phyloP scores from a whole-genome alignment of 2,329 filamentous ascomycete species.

The Clonostachys byssicola region DNA sequence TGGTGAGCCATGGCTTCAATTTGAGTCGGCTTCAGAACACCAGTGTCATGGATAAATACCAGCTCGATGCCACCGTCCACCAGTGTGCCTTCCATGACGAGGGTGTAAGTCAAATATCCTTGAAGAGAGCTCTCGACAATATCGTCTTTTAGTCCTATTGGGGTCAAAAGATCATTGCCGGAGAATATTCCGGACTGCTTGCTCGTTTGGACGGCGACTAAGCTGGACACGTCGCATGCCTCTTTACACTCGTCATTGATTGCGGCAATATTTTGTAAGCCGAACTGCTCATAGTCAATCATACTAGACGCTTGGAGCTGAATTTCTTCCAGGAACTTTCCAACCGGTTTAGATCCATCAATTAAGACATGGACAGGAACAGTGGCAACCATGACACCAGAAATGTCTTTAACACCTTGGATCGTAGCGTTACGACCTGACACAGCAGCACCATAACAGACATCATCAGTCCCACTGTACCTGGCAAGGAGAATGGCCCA shows the following conservation, averaged over 20 bases:
- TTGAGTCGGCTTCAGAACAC: not conserved
- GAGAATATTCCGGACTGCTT: not conserved
- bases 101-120: constrained; percentile 1
- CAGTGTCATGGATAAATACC: not conserved
- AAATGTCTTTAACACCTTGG: constrained; percentile 7
- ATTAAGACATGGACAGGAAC: constrained; percentile 6
- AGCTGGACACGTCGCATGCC: constrained; percentile 8
- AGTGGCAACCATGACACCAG: constrained; percentile 8
- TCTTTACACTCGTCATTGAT: constrained; percentile 2
- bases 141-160: constrained; percentile 2
- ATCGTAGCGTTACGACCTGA: constrained; percentile 12
- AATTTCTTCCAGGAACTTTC: constrained; percentile 2
- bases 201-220: constrained; percentile 7
- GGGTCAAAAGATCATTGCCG: too few species aligned
- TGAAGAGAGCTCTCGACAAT: not conserved
- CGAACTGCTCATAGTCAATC: constrained; percentile 8
- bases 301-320: constrained; percentile 5
- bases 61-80: not conserved
- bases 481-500: constrained; percentile 15
- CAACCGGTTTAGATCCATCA: constrained; percentile 3
- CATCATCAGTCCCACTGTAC: constrained; percentile 8
- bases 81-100: not conserved
- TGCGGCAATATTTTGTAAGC: constrained; percentile 11
- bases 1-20: constrained; percentile 2
- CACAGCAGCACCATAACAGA: constrained; percentile 14